Evolutionary conservation across 2,329 filamentous ascomycete genomes (phyloP), one percentile per base, ranked within the genome.

Genomic region (Claviceps sp.): DNA sequence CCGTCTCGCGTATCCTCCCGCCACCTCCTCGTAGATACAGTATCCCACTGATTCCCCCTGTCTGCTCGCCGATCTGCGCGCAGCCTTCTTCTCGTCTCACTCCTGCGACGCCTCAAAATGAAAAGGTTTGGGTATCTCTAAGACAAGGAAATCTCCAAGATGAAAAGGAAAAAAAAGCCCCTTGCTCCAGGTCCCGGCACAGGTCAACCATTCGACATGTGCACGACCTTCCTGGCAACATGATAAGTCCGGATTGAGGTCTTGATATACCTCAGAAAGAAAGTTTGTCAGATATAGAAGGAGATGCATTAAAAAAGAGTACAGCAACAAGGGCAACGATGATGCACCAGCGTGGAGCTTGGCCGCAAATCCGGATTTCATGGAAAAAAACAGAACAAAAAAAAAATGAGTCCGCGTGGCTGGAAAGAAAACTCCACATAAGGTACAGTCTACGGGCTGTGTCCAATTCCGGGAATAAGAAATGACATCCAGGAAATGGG

Each of bases 71-170:
- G 1, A 40, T 53, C 52, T 36, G 49, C 41, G 30, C 47, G 50
- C 49, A 54, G 50, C 54, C 46, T 55, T 40, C 40, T 49, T 50
- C 42, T 52, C 30, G 9, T 34, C 26, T 49, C 34, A 14, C 42
- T 54, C 42, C 53, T 26, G 40, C 50, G 42, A 52, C 50, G 51
- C 51, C 50, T 43, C 37, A 49, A 49, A 36, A 56, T 46, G 30
- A 41, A 41, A 54, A 57, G 60, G 56, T 58, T 56, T 62, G 65
- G 65, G 65, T 67, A 67, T 67, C 65, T 66, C 61, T 59, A 16
- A 65, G 60, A 65, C 61, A 61, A 61, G 22, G 45, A 34, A 34
- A 11, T 34, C 30, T 34, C 30, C 30, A 30, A 30, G 26, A 34
- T 34, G 9, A 11, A 34, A 34, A 34, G 9, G 30, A 34, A 34